Base-by-base conservation (phyloP, 352 stramenopile genomes). In the Phytophthora palmivora region DNA sequence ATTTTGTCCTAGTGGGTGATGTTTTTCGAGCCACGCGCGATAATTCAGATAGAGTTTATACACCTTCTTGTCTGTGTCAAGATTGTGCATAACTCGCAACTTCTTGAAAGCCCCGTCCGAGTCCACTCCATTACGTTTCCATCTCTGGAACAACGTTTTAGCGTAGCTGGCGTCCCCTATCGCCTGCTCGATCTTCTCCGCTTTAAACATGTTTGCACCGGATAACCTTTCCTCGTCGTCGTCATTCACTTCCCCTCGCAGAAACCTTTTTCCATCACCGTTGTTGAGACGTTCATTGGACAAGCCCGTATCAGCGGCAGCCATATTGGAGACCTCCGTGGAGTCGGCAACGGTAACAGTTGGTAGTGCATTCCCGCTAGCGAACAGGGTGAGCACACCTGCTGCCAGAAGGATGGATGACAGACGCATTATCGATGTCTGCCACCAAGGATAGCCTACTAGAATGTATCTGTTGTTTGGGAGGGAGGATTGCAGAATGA, bases 181-280 rank as follows among this genome's bases (percentile, higher is more conserved):
- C 12, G 54, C 54, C 16, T 39, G 9, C 14, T 46, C 22, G 16
- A 62, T 32, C 33, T 62, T 62, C 33, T 39, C 9, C 0, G 32
- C 12, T 22, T 55, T 47, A 33, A 62, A 62, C 42, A 62, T 36
- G 1, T 62, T 62, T 0, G n/a, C 18, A n/a, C 54, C 43, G 12
- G 4, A 14, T 30, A 53, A 19, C 11, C 46, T 53, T 14, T 43
- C 46, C 42, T 53, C 30, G 30, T 44, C 14, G 6, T 54, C 15
- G 14, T 21, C 22, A 0, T 1, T 7, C 18, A 21, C 42, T 6
- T 8, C 8, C n/a, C 11, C 42, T 11, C 46, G 46, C 16, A 53
- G 14, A 7, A 43, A 43, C 2, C 30, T 19, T 16, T 53, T 30
- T 18, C 6, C 16, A 4, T 44, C 10, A 19, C 9, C 30, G 8